Evolutionary conservation across 495 filamentous ascomycete species (phyloP).

Genomic region (Xylaria bambusicola): DNA sequence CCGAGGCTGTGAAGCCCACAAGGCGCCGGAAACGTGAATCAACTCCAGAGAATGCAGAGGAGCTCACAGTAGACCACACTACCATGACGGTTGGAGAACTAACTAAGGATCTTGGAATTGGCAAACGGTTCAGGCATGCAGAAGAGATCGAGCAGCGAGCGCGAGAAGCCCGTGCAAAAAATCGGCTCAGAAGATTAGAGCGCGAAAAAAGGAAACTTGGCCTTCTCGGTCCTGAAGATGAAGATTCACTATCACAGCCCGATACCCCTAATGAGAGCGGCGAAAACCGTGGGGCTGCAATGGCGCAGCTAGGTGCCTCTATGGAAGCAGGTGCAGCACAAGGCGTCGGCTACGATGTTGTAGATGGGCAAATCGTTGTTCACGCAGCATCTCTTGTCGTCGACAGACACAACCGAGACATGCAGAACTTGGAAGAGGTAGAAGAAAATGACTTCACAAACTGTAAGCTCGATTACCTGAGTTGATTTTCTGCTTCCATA

Average conservation of each 20-base stretch:
- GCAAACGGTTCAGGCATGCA: constrained; percentile 75
- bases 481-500: background rate
- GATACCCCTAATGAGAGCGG: constrained; percentile 21
- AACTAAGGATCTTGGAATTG: constrained; percentile 72
- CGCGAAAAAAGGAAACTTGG: constrained; percentile 37
- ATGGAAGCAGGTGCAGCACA: constrained; percentile 24
- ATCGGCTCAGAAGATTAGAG: constrained; percentile 32
- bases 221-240: constrained; percentile 16
- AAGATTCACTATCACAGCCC: constrained; percentile 10
- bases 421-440: constrained; percentile 56
- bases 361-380: constrained; percentile 82
- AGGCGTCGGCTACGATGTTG: constrained; percentile 65
- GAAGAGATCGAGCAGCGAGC: constrained; percentile 54
- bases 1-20: constrained; percentile 31
- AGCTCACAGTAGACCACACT: constrained; percentile 65
- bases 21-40: constrained; percentile 47
- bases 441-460: constrained; percentile 85
- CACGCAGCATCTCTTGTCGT: constrained; percentile 77
- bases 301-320: constrained; percentile 27
- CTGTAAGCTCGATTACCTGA: constrained; percentile 20
- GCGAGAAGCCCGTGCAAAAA: constrained; percentile 43
- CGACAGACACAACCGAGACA: constrained; percentile 63
- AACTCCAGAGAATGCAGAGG: constrained; percentile 79
- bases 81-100: constrained; percentile 82
- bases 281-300: constrained; percentile 24